Percentiles rank a stretch among this genome's conserved stretches.
Conservation (phyloP, 2,329 filamentous ascomycete species). For the Dothidotthia symphoricarpi region DNA sequence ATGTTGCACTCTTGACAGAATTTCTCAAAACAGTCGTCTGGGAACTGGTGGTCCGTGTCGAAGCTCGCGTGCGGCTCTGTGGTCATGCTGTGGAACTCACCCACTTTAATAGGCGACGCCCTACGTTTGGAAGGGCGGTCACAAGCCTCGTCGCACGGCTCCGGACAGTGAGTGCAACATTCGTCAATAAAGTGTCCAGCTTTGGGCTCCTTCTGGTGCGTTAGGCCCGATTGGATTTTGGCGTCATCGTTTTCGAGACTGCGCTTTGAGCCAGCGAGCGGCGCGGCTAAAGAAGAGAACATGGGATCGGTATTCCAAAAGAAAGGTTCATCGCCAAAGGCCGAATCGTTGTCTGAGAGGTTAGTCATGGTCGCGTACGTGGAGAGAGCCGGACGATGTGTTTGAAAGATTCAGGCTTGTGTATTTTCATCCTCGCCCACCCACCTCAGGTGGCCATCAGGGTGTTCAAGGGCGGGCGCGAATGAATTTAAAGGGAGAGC, state of each 20-base stretch:
- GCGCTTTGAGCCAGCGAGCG: slow-evolving; percentile 37
- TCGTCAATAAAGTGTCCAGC: slow-evolving; percentile 29
- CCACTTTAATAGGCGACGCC: slow-evolving; percentile 32
- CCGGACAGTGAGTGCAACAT: slow-evolving; percentile 32
- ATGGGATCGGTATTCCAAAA: slow-evolving; percentile 27
- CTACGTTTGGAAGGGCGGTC: slow-evolving; percentile 34
- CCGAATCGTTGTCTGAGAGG: slow-evolving; percentile 30
- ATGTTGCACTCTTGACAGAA: slow-evolving; percentile 39
- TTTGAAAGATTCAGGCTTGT: too few species aligned
- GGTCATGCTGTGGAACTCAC: slow-evolving; percentile 28
- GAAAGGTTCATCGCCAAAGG: slow-evolving; percentile 33
- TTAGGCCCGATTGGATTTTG: slow-evolving; percentile 7
- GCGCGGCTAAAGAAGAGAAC: slow-evolving; percentile 21
- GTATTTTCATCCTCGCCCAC: too few species aligned
- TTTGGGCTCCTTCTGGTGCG: slow-evolving; percentile 19
- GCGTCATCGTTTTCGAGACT: slow-evolving; percentile 19
- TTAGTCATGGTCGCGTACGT: slow-evolving; percentile 30
- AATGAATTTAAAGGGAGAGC: not conserved
- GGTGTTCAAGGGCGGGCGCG: not conserved
- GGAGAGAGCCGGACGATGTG: slow-evolving; percentile 1
- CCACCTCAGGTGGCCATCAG: not conserved
- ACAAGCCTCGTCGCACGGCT: slow-evolving; percentile 10
- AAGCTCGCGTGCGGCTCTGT: slow-evolving; percentile 15
- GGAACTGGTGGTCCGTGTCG: slow-evolving; percentile 32
- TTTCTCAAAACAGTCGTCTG: slow-evolving; percentile 35